Base-by-base conservation (phyloP, 257 asterid genomes). In the Scutellaria minor region DNA sequence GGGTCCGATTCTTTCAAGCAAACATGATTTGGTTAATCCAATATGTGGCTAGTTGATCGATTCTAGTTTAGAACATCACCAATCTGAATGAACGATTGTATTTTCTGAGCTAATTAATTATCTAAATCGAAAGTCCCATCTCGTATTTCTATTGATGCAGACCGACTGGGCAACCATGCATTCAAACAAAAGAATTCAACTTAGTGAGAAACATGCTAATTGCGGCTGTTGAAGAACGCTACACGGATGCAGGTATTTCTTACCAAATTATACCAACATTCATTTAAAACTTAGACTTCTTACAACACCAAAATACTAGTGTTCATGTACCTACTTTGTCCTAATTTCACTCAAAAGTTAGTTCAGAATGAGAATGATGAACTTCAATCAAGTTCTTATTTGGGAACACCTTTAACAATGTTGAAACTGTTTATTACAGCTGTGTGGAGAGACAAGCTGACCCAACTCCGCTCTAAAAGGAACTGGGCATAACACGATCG, bases 391-490 rank as follows among this genome's bases (percentile, higher is more conserved):
- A 31, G 37, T 31, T 31, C 37, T 31, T 31, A 31, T 3, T 31
- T 31, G 4, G 37, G 37, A 31, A 31, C 37, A 31, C 0, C 37
- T 31, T 31, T 31, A 1, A 31, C 37, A 31, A 31, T 31, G 37
- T 31, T 31, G n/a, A 3, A 11, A 22, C 57, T 35, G 12, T 47
- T 14, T 64, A 41, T 9, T 82, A 72, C 88, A 92, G 98, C 98
- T 73, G 76, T 66, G 41, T 92, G 87, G 92, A 87, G 97, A 88
- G 98, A 92, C 83, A 87, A 78, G 83, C 92, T 92, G 47, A 87
- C 88, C 15, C 87, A 86, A 68, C 88, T 90, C 53, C 90, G 98
- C 13, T 87, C 97, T 3, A 88, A 84, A 75, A 87, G 83, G 83
- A 90, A 90, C 70, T 90, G 96, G 98, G 73, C 87, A 72, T 92